Evolutionary conservation across 169 alveolate species (phyloP), one percentile per base, ranked within the genome.

Genomic region (Plasmodium relictum): DNA sequence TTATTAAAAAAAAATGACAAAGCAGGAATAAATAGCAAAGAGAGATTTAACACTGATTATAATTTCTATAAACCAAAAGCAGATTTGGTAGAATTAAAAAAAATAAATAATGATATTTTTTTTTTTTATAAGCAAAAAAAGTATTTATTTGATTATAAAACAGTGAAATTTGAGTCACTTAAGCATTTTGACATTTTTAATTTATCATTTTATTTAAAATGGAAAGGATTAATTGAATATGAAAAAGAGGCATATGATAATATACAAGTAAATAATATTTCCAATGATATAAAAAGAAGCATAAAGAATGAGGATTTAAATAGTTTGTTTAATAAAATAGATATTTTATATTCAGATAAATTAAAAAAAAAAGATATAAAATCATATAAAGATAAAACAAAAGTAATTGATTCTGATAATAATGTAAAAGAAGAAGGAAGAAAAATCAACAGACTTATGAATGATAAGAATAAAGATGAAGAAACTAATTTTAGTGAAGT

Each of bases 111-210:
- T 70, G 86, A 71, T 63, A 92, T 61, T 10, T 93, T 52, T 58
- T 92, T 92, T 62, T 63, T 74, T 54, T 89, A 89, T 71, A 93
- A 92, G 39, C 94, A 93, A 18, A 85, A 89, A 44, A 93, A 93
- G 66, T 93, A 90, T 63, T 70, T 93, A 20, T 85, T 91, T 50
- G 69, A 91, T 50, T 92, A 88, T 41, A 48, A 74, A 48, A 72
- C 83, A 7, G 61, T 78, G 16, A 48, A 58, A 26, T 93, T 93
- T 68, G 93, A 76, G 68, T 88, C 95, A 0, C 94, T 93, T 42
- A 93, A 89, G 39, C 96, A 93, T 88, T 87, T 93, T 65, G 96
- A 93, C 39, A 70, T 39, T 63, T 72, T 93, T 37, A 88, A 91
- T 44, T 52, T 91, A 16, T 44, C 70, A 31, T 70, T 62, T 50